These are phyloP conservation scores for Halophytophthora polymorphica DNA, from an alignment of 352 stramenopile species.

Conservation along the genomic window DNA sequence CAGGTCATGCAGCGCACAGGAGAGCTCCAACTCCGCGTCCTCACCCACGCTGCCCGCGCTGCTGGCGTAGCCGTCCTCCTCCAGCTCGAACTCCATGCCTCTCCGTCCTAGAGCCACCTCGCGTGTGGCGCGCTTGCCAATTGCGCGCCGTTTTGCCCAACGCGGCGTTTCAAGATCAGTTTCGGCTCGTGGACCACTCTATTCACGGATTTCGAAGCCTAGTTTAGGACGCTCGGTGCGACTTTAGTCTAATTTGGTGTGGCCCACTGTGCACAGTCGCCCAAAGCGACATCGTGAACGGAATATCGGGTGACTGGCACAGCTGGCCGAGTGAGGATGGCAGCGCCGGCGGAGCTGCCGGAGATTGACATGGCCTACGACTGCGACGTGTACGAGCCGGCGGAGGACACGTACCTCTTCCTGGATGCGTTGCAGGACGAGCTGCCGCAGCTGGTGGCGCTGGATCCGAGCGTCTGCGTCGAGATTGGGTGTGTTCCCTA, in stretches of 20 bases:
- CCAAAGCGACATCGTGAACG: no score
- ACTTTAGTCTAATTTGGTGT: no score
- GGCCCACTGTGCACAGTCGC: neutral
- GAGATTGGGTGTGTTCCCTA: slow-evolving; percentile 73
- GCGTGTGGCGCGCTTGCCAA: neutral
- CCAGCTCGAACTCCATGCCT: slow-evolving; percentile 19
- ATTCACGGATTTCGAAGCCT: slow-evolving; percentile 2
- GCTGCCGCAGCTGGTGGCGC: slow-evolving; percentile 42
- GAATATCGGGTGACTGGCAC: neutral
- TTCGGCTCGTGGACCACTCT: slow-evolving; percentile 17
- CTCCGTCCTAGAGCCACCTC: neutral
- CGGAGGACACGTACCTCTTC: slow-evolving; percentile 97
- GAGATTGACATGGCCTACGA: slow-evolving; percentile 77
- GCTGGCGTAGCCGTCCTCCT: slow-evolving; percentile 54
- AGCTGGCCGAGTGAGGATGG: slow-evolving; percentile 17
- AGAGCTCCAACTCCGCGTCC: slow-evolving; percentile 73
- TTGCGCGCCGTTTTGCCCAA: neutral
- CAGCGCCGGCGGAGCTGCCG: slow-evolving; percentile 40
- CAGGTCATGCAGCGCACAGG: slow-evolving; percentile 70
- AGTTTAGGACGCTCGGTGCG: neutral
- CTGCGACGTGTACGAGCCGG: slow-evolving; percentile 95
- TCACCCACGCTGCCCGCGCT: slow-evolving; percentile 61
- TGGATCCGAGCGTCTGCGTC: slow-evolving; percentile 77
- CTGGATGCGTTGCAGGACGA: slow-evolving; percentile 94
- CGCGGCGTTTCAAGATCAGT: slow-evolving; percentile 21